Evolutionary conservation across 371 early-diverging fungal genomes (phyloP).

Genomic region (Rhizomucor pusillus): DNA sequence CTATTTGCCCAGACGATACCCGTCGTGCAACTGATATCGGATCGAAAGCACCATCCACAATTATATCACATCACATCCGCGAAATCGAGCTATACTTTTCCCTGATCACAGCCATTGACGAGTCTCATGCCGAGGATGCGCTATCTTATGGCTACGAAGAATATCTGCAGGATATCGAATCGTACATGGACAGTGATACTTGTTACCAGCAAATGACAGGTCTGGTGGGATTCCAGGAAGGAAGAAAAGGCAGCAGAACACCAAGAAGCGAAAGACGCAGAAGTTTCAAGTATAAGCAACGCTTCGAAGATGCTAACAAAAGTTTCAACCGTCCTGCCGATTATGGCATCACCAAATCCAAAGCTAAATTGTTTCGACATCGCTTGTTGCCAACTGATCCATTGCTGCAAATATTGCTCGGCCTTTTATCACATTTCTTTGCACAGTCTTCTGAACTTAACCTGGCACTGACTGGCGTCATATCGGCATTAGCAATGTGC

Average conservation of each 20-base stretch:
- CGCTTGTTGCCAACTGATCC: constrained; percentile 63
- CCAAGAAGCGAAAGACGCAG: constrained; percentile 47
- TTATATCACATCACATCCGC: constrained; percentile 64
- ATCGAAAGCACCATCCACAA: constrained; percentile 19
- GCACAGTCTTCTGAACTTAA: constrained; percentile 87
- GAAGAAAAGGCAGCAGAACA: constrained; percentile 10
- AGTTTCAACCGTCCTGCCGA: constrained; percentile 6
- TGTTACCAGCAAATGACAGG: constrained; percentile 53
- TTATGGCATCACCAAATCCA: not conserved
- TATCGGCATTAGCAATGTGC: constrained; percentile 79
- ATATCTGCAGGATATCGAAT: constrained; percentile 78
- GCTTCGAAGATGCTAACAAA: constrained; percentile 34
- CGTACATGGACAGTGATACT: constrained; percentile 58
- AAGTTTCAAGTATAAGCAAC: constrained; percentile 62
- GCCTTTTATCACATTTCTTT: constrained; percentile 74
- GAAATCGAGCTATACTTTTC: constrained; percentile 72
- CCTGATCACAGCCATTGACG: constrained; percentile 60
- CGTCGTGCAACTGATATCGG: constrained; percentile 12
- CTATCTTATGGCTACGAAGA: constrained; percentile 68
- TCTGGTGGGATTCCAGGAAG: constrained; percentile 11
- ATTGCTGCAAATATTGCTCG: constrained; percentile 61
- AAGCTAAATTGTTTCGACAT: constrained; percentile 37
- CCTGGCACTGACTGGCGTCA: constrained; percentile 84
- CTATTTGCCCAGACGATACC: constrained; percentile 57
- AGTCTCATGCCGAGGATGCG: constrained; percentile 50